A percentile compares a stretch with the other conserved stretches of the same genome.
Evolutionary conservation across 495 filamentous ascomycete genomes (phyloP).

Genomic region (Neurospora discreta): DNA sequence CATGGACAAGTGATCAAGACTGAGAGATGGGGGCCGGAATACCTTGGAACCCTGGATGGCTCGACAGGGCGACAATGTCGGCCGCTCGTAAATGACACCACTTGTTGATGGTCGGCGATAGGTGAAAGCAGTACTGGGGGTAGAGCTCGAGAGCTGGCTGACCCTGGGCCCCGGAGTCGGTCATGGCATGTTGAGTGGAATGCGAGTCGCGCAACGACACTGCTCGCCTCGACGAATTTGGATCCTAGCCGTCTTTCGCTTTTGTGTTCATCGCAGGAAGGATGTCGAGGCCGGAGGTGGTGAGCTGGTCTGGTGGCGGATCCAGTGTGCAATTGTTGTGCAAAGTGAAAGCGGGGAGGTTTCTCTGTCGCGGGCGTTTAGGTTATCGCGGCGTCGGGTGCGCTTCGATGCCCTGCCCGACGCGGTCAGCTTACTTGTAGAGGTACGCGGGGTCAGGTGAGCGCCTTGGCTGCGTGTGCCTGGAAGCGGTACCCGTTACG

Average conservation of each 20-base stretch:
- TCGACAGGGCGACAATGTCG: slow-evolving; percentile 53
- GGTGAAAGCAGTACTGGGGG: slow-evolving; percentile 71
- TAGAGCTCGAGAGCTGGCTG: slow-evolving; percentile 39
- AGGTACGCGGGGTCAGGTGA: not conserved
- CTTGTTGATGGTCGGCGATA: slow-evolving; percentile 69
- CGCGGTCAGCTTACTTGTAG: not conserved
- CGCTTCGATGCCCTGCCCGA: not conserved
- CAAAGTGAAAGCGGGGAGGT: not conserved
- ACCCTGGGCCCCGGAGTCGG: slow-evolving; percentile 14
- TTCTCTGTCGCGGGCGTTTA: too few species aligned
- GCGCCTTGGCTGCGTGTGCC: not conserved
- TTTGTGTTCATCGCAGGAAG: not conserved
- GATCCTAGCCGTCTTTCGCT: not conserved
- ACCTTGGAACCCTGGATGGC: slow-evolving; percentile 59
- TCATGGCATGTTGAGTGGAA: slow-evolving; percentile 39
- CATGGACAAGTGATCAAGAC: too few species aligned
- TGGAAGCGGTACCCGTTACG: not conserved
- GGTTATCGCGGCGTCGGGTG: not conserved
- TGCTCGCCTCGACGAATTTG: not conserved
- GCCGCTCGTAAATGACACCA: slow-evolving; percentile 71
- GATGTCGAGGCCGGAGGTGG: not conserved
- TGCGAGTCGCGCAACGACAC: not conserved
- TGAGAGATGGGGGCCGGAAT: too few species aligned
- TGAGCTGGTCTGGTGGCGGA: not conserved
- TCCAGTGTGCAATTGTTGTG: not conserved